A percentile compares a stretch with the other conserved stretches of the same genome.
These are phyloP conservation scores for Ceratobasidium sp. DNA, from an alignment of 1,284 basidiomycete genomes.

Conservation along the genomic window DNA sequence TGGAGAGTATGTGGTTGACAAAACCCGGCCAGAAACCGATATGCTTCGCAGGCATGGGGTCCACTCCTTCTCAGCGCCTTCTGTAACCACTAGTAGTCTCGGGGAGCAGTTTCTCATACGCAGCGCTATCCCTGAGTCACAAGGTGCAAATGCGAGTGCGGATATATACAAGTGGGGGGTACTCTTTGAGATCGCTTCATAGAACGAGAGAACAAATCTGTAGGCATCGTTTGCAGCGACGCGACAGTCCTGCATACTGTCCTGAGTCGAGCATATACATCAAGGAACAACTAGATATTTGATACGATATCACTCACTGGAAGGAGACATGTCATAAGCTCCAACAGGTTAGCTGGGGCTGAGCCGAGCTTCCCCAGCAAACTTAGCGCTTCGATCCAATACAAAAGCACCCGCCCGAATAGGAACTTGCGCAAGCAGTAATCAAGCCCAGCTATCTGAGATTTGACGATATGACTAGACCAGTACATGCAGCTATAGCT, in stretches of 20 bases:
- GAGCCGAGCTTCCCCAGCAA: conserved; percentile 8
- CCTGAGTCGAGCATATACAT: neutral
- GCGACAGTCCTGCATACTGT: neutral
- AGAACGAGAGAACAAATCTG: neutral
- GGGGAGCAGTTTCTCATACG: neutral
- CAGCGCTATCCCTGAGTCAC: neutral
- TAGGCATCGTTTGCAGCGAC: neutral
- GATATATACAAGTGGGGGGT: neutral
- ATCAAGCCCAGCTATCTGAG: neutral
- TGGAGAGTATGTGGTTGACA: conserved; percentile 33
- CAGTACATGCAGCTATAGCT: conserved; percentile 32
- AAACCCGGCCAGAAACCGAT: neutral
- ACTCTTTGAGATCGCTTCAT: neutral
- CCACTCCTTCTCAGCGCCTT: neutral
- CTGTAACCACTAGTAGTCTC: neutral
- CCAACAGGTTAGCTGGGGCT: neutral
- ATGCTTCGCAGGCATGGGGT: neutral
- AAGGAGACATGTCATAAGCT: neutral
- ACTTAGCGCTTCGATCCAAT: conserved; percentile 42
- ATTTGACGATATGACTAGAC: conserved; percentile 13
- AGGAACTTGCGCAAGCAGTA: neutral
- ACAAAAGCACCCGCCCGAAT: neutral
- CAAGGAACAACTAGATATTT: too few relatives aligned
- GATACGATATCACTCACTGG: neutral
- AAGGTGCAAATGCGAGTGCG: neutral